Evolutionary conservation across 768 basidiomycete genomes (phyloP), one percentile per base, ranked within the genome.

Genomic region (Dentipellis sp.): DNA sequence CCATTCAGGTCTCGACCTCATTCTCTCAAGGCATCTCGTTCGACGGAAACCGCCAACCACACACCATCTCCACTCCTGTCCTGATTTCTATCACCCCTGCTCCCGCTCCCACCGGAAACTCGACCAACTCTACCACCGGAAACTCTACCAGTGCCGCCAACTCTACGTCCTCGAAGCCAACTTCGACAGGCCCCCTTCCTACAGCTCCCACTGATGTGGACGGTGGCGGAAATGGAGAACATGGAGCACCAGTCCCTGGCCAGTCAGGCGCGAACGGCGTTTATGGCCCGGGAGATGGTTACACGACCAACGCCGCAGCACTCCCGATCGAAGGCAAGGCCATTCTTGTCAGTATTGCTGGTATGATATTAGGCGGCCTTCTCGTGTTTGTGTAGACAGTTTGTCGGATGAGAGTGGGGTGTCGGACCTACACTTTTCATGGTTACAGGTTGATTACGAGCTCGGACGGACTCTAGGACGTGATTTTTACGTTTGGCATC

Each of bases 231-330:
- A 53, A 56, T 17, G 63, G 58, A 12, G 55, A 69, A 3, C 62
- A 69, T 6, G 80, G 80, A 22, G 86, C 86, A 2, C 86, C 86
- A 10, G 68, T 71, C 47, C 87, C 86, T 22, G 86, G 86, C 19
- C 68, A 72, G 50, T 59, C 71, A 17, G 75, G 69, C 45, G 50
- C 66, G 4, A 61, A 66, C 16, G 83, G 80, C 23, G 68, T 77
- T 37, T 84, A 75, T 58, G 87, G 87, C n/a, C 87, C 87, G 49
- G 74, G 75, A 49, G 86, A 90, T 63, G 67, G 73, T 53, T 88
- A 82, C 69, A 82, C 81, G 59, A 78, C 83, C 29, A 78, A 75
- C 11, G 87, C 19, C 19, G 29, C 29, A 29, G 14, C 80, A 7
- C 62, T 71, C 2, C 68, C 73, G 1, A 71, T 83, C 39, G 72